Conservation (phyloP, 768 basidiomycete genomes). For the Suillus tomentosus region DNA sequence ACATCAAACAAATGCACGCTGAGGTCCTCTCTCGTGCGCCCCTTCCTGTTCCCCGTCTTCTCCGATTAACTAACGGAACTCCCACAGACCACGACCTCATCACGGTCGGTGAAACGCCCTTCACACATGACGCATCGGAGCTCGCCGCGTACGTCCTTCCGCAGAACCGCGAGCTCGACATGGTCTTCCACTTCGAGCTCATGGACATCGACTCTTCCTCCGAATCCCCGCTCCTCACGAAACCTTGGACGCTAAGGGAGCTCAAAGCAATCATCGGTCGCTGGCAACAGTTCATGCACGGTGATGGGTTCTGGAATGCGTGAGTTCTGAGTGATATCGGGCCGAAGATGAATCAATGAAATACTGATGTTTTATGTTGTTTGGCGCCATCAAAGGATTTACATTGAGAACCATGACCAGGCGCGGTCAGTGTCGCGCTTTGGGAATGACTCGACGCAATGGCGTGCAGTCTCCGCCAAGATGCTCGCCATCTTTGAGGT, state of each 20-base stretch:
- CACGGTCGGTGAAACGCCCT: constrained; percentile 66
- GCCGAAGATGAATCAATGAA: neutral
- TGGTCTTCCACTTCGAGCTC: constrained; percentile 66
- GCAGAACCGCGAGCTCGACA: constrained; percentile 59
- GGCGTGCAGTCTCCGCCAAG: constrained; percentile 63
- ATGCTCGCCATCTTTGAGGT: constrained; percentile 63
- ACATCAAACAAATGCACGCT: constrained; percentile 62
- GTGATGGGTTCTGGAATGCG: constrained; percentile 70
- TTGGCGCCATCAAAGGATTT: constrained; percentile 42
- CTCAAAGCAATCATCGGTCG: constrained; percentile 46
- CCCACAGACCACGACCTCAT: constrained; percentile 54
- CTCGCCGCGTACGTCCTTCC: constrained; percentile 61
- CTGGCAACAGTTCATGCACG: constrained; percentile 62
- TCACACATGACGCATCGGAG: constrained; percentile 51
- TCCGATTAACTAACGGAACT: neutral
- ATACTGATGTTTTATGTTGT: constrained; percentile 3
- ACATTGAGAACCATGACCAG: constrained; percentile 74
- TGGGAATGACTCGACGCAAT: constrained; percentile 57
- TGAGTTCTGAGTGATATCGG: constrained; percentile 30
- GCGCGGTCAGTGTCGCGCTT: constrained; percentile 65
- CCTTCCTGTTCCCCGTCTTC: constrained; percentile 17
- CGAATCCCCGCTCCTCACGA: constrained; percentile 41
- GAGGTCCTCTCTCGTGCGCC: constrained; percentile 57
- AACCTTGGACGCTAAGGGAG: constrained; percentile 53
- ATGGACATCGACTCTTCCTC: constrained; percentile 58